Percentiles rank a stretch among this genome's conserved stretches.
These are phyloP conservation scores for Clausena lansium DNA, from an alignment of 345 rosid genomes.

Conservation along the genomic window DNA sequence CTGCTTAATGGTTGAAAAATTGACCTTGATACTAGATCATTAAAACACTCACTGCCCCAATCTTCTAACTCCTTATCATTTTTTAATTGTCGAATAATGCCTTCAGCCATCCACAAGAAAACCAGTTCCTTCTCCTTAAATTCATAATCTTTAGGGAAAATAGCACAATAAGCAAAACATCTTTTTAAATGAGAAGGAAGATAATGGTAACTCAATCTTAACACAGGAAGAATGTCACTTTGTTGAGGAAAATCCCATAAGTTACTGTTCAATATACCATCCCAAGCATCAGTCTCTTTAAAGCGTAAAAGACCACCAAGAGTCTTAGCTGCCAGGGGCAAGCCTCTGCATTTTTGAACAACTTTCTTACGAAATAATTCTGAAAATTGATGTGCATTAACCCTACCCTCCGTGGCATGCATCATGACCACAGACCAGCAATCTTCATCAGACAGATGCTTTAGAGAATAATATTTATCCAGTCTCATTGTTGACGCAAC, in stretches of 20 bases:
- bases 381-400: neutral
- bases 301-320: neutral
- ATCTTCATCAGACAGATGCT: neutral
- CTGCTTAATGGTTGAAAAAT: constrained; percentile 3
- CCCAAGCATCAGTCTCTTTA: neutral
- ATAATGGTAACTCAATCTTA: neutral
- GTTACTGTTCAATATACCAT: neutral
- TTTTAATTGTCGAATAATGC: neutral
- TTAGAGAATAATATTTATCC: neutral
- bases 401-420: neutral
- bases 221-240: neutral
- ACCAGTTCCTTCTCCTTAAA: neutral
- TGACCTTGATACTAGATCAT: constrained; percentile 8
- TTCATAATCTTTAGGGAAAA: neutral
- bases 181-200: neutral
- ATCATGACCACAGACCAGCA: neutral
- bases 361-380: neutral
- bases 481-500: neutral
- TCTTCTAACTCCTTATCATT: neutral
- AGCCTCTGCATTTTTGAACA: neutral
- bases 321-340: neutral
- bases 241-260: neutral
- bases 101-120: constrained; percentile 1
- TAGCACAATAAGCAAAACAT: neutral
- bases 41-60: constrained; percentile 4